Conservation (phyloP, 305 asterid species). For the Fraxinus paxiana region DNA sequence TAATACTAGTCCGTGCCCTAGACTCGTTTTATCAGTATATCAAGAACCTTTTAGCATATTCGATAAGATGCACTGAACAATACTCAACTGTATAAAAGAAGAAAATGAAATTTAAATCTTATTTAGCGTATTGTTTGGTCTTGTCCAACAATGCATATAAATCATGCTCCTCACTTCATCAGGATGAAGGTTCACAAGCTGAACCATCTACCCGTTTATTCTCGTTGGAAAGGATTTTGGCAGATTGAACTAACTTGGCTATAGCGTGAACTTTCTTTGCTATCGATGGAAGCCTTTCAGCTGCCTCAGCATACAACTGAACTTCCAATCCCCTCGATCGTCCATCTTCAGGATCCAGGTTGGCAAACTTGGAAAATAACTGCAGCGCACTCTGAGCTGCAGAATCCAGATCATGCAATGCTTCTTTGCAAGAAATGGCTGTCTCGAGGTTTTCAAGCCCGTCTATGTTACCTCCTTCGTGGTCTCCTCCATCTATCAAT, state of each 20-base stretch:
- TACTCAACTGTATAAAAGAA: not conserved
- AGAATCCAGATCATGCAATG: constrained; percentile 41
- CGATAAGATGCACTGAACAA: not conserved
- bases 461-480: constrained; percentile 9
- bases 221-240: constrained; percentile 9
- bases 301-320: constrained; percentile 31
- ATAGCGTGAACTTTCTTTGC: constrained; percentile 44
- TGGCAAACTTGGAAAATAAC: constrained; percentile 37
- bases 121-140: constrained; percentile 1
- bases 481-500: not conserved
- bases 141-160: not conserved
- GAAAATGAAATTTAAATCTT: not conserved
- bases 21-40: not conserved
- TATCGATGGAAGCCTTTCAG: constrained; percentile 32
- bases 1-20: not conserved
- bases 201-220: constrained; percentile 24
- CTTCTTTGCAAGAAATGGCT: constrained; percentile 38
- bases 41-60: not conserved
- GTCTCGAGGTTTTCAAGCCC: constrained; percentile 16
- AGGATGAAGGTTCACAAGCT: constrained; percentile 6
- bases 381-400: constrained; percentile 51
- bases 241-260: constrained; percentile 31
- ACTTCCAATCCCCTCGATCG: constrained; percentile 22
- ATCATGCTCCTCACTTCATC: not conserved
- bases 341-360: constrained; percentile 22